These are phyloP conservation scores for Rhododendron kiyosumense DNA, from an alignment of 148 eudicot species.

Conservation along the genomic window DNA sequence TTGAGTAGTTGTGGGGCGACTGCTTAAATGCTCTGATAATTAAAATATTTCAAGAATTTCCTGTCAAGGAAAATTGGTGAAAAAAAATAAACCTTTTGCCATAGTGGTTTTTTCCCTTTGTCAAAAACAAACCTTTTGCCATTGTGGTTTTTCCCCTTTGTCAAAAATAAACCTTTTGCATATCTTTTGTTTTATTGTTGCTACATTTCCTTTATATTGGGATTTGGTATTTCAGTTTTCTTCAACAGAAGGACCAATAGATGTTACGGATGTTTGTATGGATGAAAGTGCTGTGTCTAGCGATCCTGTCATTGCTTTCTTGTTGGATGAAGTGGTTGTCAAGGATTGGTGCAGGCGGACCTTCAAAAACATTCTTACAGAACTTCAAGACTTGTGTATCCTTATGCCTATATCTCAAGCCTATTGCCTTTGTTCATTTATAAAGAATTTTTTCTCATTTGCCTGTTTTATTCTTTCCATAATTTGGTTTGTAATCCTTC, in stretches of 20 bases:
- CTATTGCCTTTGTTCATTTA: not conserved
- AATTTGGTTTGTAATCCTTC: conserved; percentile 26
- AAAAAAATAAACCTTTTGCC: not conserved
- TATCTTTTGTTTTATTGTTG: not conserved
- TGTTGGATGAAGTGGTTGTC: conserved; percentile 97
- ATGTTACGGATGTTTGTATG: conserved; percentile 98
- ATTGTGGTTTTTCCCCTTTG: not conserved
- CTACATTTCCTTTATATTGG: not conserved
- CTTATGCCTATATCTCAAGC: conserved; percentile 15
- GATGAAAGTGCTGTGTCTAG: conserved; percentile 98
- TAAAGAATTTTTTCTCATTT: not conserved
- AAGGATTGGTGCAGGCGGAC: conserved; percentile 96
- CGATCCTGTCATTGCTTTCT: conserved; percentile 85
- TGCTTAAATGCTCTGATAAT: not conserved
- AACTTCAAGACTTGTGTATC: conserved; percentile 78
- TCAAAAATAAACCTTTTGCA: not conserved
- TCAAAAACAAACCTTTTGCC: not conserved
- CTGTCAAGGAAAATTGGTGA: not conserved
- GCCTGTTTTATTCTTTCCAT: not conserved
- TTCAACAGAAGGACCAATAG: conserved; percentile 55
- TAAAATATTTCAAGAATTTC: not conserved
- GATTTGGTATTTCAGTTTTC: conserved; percentile 25
- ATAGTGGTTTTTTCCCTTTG: not conserved
- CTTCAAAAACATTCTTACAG: conserved; percentile 48
- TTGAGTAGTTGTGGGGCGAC: not conserved